Evolutionary conservation across 768 basidiomycete genomes (phyloP).

Genomic region (Tephrocybe sp.): DNA sequence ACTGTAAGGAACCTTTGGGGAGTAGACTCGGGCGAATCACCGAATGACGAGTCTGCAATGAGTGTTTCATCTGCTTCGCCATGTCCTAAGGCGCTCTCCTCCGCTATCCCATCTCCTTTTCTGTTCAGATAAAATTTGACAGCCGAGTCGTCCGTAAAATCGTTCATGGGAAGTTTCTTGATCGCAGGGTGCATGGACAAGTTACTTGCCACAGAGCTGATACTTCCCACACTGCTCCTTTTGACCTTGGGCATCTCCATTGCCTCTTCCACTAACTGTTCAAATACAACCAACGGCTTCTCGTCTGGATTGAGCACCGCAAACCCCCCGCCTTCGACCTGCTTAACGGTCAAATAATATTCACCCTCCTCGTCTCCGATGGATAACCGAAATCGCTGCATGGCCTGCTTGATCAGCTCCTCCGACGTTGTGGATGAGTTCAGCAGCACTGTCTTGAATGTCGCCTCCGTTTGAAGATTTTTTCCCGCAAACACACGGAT

Average conservation of each 20-base stretch:
- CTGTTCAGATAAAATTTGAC: constrained; percentile 96
- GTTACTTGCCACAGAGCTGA: constrained; percentile 90
- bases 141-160: constrained; percentile 94
- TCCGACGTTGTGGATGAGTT: constrained; percentile 81
- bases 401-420: constrained; percentile 88
- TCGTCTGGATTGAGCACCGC: constrained; percentile 71
- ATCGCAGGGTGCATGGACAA: constrained; percentile 95
- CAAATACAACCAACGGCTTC: constrained; percentile 87
- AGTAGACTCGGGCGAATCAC: constrained; percentile 22
- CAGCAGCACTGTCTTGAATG: constrained; percentile 96
- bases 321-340: constrained; percentile 84
- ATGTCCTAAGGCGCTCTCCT: constrained; percentile 37
- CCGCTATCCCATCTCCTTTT: constrained; percentile 34
- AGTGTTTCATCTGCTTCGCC: constrained; percentile 39
- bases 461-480: constrained; percentile 88
- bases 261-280: constrained; percentile 78
- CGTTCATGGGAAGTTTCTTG: constrained; percentile 91
- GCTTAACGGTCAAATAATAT: constrained; percentile 92
- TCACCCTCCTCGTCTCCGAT: constrained; percentile 55
- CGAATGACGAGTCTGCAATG: constrained; percentile 35
- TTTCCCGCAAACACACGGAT: constrained; percentile 95
- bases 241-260: constrained; percentile 85
- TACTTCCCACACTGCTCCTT: constrained; percentile 89
- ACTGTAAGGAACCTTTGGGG: constrained; percentile 42
- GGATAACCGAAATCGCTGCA: constrained; percentile 89